Evolutionary conservation across 2,329 filamentous ascomycete species (phyloP), one percentile per base, ranked within the genome.

Genomic region (Aspergillus latus): DNA sequence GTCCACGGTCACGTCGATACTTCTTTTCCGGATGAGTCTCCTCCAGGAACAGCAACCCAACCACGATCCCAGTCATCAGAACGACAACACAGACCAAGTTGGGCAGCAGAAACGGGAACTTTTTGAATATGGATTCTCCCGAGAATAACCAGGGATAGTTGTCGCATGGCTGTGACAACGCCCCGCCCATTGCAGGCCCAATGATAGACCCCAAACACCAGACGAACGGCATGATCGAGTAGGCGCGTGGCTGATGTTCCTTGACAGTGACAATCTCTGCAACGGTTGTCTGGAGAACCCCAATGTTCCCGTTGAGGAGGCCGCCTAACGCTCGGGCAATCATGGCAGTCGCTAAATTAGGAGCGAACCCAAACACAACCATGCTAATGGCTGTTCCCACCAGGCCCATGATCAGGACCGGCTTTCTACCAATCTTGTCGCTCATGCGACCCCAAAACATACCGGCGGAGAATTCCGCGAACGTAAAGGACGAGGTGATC

Each of bases 171-270:
- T 91, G 85, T 49, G 94, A 93, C 49, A 99, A 82, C 56, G 90
- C 86, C 66, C 94, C 94, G 68, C 94, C 94, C 69, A 97, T 88
- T 71, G 90, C 89, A 47, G 93, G 92, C 34, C 94, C 94, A 64
- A 97, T 82, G 66, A 97, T 96, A 29, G 93, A 96, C 81, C 94
- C 94, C 68, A 99, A 82, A 71, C 92, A 97, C 94, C 94, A 99
- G 28, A 97, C 90, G 71, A 96, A 91, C 5, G 94, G 94, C 92
- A 99, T 97, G 64, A 97, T 92, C 11, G 93, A 91, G 76, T 96
- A 99, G 49, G 93, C 94, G 66, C 90, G 90, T 64, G 92, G 89
- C 73, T 97, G 92, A 72, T 97, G 92, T 73, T 93, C 89, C 76
- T 96, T 96, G 58, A 89, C 88, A 3, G 90, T 96, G 28, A 97